Percentiles rank a stretch among this genome's conserved stretches.
phyloP scores from a whole-genome alignment of 2,329 filamentous ascomycete species.

The Ophiostoma quercus region DNA sequence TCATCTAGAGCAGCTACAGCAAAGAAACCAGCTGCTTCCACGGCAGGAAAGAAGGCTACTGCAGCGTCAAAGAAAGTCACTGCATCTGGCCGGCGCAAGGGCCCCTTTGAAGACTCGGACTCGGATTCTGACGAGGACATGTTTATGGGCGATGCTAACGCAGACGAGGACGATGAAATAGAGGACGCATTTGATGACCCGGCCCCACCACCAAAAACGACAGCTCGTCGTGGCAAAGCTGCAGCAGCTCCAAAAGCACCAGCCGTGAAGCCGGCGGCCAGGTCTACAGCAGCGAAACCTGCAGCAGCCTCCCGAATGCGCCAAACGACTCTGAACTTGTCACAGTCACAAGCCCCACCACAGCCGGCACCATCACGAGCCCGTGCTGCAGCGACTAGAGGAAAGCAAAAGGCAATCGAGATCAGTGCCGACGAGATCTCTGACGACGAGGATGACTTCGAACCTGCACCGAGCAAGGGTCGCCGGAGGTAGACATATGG shows the following conservation, averaged over 20 bases:
- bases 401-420: conserved; percentile 17
- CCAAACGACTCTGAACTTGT: conserved; percentile 26
- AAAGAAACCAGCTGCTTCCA: conserved; percentile 28
- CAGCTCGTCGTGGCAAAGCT: conserved; percentile 28
- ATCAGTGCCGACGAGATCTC: conserved; percentile 29
- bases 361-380: not conserved
- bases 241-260: conserved; percentile 8
- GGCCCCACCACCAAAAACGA: conserved; percentile 37
- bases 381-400: conserved; percentile 5
- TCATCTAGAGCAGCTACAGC: not conserved
- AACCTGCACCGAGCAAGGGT: conserved; percentile 23
- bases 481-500: conserved; percentile 8
- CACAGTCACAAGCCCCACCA: conserved; percentile 19
- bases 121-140: conserved; percentile 44
- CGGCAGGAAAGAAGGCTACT: conserved; percentile 26
- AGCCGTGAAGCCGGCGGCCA: not conserved
- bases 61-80: conserved; percentile 38
- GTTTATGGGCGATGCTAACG: conserved; percentile 47
- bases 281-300: conserved; percentile 5
- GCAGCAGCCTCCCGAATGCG: conserved; percentile 17
- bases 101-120: conserved; percentile 36
- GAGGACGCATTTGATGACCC: conserved; percentile 25
- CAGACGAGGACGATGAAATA: conserved; percentile 17
- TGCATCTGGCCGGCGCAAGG: conserved; percentile 41
- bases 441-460: conserved; percentile 28